phyloP scores from a whole-genome alignment of 176 grass and related monocot genomes.

The Metroxylon sagu region DNA sequence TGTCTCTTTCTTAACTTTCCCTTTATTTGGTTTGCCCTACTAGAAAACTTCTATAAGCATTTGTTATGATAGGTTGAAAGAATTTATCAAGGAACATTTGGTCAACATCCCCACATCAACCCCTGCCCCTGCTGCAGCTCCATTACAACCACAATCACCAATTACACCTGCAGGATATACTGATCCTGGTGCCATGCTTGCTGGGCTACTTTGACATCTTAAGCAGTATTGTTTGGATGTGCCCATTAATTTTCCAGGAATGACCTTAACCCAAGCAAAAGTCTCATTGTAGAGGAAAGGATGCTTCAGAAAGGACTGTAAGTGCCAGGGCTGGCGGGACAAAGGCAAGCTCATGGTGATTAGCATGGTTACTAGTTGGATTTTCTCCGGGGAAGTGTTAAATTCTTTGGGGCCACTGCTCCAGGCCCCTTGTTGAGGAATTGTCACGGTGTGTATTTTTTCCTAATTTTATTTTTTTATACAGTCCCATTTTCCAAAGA shows the following conservation, averaged over 20 bases:
- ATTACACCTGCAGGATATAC: slow-evolving; percentile 39
- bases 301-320: slow-evolving; percentile 16
- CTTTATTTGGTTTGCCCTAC: too few species aligned
- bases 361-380: slow-evolving; percentile 25
- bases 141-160: slow-evolving; percentile 43
- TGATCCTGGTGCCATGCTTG: slow-evolving; percentile 89
- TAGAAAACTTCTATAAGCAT: neutral
- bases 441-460: slow-evolving; percentile 36
- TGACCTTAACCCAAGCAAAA: slow-evolving; percentile 32
- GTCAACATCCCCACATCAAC: slow-evolving; percentile 48
- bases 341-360: slow-evolving; percentile 22
- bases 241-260: slow-evolving; percentile 27
- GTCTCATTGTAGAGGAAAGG: slow-evolving; percentile 25
- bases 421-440: slow-evolving; percentile 26
- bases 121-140: slow-evolving; percentile 6
- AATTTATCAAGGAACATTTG: slow-evolving; percentile 88
- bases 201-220: slow-evolving; percentile 65
- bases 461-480: neutral
- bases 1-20: neutral
- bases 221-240: slow-evolving; percentile 24
- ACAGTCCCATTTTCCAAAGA: neutral
- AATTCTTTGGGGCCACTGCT: slow-evolving; percentile 53
- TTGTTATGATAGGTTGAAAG: slow-evolving; percentile 67
- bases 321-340: slow-evolving; percentile 41
- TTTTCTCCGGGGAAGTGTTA: slow-evolving; percentile 21